Percentiles rank a stretch among this genome's conserved stretches.
phyloP scores from a whole-genome alignment of 139 green algal species.

The Closterium sp. region DNA sequence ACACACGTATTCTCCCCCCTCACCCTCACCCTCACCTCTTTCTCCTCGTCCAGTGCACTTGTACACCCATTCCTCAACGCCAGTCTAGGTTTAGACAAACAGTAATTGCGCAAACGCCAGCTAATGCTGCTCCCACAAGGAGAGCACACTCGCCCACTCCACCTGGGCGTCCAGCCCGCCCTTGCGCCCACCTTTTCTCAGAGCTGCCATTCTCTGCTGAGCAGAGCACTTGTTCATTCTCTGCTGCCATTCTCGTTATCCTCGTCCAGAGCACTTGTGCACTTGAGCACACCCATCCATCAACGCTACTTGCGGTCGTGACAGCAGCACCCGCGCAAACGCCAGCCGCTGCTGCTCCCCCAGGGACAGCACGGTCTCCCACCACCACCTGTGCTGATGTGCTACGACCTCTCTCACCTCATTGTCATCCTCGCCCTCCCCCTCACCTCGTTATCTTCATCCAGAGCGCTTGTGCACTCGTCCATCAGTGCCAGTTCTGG shows the following conservation, averaged over 20 bases:
- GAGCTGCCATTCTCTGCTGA: background rate
- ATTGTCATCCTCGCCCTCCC: too few species aligned
- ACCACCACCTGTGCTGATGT: conserved; percentile 43
- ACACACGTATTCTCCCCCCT: too few species aligned
- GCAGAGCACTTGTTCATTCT: background rate
- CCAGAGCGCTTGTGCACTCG: conserved; percentile 87
- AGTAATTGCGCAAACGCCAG: conserved; percentile 91
- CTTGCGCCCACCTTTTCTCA: conserved; percentile 31
- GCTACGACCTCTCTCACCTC: background rate
- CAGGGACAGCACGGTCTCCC: conserved; percentile 79
- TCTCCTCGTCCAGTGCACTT: conserved; percentile 80
- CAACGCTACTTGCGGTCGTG: conserved; percentile 75
- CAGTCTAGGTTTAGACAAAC: conserved; percentile 68
- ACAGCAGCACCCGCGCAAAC: conserved; percentile 84
- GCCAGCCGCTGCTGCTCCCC: conserved; percentile 96
- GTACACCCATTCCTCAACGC: conserved; percentile 96
- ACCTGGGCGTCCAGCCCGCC: conserved; percentile 36
- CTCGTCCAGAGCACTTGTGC: conserved; percentile 82
- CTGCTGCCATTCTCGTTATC: conserved; percentile 66
- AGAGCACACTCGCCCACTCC: conserved; percentile 85
- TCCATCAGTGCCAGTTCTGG: conserved; percentile 89
- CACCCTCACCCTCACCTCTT: conserved; percentile 63
- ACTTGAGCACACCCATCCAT: conserved; percentile 97
- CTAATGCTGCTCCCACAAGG: conserved; percentile 94
- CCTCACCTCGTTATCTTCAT: conserved; percentile 78